phyloP scores from a whole-genome alignment of 257 asterid species.

The Solanum rostratum region DNA sequence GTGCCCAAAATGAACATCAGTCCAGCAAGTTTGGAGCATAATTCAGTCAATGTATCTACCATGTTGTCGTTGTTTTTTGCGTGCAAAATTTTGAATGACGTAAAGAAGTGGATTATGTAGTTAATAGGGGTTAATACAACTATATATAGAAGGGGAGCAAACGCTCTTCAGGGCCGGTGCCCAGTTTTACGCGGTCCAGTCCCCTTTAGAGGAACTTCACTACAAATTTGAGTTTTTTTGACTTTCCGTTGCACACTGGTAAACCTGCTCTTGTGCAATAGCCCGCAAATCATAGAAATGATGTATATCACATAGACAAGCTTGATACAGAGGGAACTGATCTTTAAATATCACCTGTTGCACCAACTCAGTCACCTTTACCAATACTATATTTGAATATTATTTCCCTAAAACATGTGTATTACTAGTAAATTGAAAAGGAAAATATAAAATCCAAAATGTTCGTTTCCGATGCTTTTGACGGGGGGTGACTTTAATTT shows the following conservation, averaged over 20 bases:
- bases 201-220: not conserved
- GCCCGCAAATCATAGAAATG: fast-evolving
- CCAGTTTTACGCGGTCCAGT: not conserved
- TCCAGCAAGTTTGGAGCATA: not conserved
- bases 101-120: not conserved
- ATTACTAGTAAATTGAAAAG: not conserved
- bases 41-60: not conserved
- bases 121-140: not conserved
- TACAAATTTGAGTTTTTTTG: not conserved
- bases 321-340: too few relatives aligned
- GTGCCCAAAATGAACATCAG: not conserved
- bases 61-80: not conserved
- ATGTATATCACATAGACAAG: not conserved
- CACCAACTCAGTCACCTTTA: not conserved
- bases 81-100: not conserved
- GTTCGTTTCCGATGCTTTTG: not conserved
- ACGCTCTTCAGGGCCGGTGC: not conserved
- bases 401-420: not conserved
- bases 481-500: not conserved
- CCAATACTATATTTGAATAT: not conserved
- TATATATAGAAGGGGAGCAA: not conserved
- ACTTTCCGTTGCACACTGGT: too few relatives aligned
- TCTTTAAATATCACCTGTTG: not conserved
- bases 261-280: not conserved
- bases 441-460: not conserved